phyloP scores from a whole-genome alignment of 345 rosid genomes.

The Pistacia integerrima region DNA sequence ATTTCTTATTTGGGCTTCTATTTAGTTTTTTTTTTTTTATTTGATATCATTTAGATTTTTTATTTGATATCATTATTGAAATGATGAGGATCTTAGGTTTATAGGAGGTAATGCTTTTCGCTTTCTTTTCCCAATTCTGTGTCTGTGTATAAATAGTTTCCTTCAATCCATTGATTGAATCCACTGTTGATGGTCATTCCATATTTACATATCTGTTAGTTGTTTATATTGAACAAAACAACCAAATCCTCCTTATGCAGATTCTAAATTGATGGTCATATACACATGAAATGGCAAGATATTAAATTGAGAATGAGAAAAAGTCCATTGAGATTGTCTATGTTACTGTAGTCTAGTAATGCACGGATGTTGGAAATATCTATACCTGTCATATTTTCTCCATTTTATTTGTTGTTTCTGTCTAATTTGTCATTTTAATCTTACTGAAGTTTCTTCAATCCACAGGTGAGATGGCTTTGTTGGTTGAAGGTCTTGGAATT shows the following conservation, averaged over 20 bases:
- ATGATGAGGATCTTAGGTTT: too few species aligned
- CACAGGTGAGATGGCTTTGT: constrained; percentile 96
- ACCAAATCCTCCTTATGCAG: background rate
- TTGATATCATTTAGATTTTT: too few species aligned
- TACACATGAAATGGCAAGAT: background rate
- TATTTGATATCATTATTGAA: too few species aligned
- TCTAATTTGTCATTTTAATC: background rate
- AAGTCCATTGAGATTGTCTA: background rate
- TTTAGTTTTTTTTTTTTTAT: too few species aligned
- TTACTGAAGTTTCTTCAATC: constrained; percentile 27
- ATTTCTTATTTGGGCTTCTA: too few species aligned
- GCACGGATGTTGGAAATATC: background rate
- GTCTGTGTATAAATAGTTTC: background rate
- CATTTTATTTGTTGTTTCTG: constrained; percentile 5
- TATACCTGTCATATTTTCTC: background rate
- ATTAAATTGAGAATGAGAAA: background rate
- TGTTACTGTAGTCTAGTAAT: background rate
- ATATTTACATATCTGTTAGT: background rate
- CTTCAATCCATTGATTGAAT: background rate
- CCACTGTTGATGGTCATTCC: background rate
- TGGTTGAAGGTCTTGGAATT: constrained; percentile 90
- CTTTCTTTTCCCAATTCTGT: background rate
- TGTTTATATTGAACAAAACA: background rate
- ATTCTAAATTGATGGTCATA: background rate
- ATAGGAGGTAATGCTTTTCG: too few species aligned